Evolutionary conservation across 306 rosid genomes (phyloP).

Genomic region (Sophora flavescens): DNA sequence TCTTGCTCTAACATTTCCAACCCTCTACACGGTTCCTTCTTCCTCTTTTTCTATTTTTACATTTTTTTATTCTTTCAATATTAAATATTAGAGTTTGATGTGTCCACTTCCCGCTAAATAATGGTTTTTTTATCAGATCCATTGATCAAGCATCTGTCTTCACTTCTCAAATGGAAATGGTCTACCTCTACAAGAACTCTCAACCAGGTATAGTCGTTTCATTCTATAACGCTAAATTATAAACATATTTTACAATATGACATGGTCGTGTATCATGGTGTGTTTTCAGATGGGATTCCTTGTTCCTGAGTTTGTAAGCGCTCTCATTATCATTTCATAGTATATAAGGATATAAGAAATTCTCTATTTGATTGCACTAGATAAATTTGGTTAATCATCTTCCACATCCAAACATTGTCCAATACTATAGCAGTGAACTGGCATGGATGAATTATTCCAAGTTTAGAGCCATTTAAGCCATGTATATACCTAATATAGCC

Average conservation of each 20-base stretch:
- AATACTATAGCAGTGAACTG: conserved; percentile 93
- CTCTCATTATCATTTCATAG: conserved; percentile 27
- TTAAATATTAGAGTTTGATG: no score
- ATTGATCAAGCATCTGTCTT: conserved; percentile 76
- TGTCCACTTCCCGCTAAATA: not conserved
- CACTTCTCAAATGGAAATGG: conserved; percentile 88
- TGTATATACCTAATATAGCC: conserved; percentile 26
- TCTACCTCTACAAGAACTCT: conserved; percentile 70
- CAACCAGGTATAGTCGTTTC: conserved; percentile 63
- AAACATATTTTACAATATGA: not conserved
- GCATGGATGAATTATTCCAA: conserved; percentile 51
- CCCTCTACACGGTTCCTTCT: no score
- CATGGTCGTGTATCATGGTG: conserved; percentile 14
- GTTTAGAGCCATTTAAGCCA: not conserved
- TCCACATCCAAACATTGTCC: conserved; percentile 91
- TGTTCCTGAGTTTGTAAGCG: no score
- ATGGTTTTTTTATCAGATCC: conserved; percentile 68
- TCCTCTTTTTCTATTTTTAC: no score
- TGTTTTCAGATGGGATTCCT: conserved; percentile 71
- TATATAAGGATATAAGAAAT: conserved; percentile 31
- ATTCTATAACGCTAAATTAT: conserved; percentile 16
- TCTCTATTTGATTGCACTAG: conserved; percentile 68
- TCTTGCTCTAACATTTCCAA: no score
- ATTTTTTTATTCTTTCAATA: no score
- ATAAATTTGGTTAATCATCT: conserved; percentile 87